Evolutionary conservation across 306 rosid genomes (phyloP), one percentile per base, ranked within the genome.

Genomic region (Begonia peltatifolia): DNA sequence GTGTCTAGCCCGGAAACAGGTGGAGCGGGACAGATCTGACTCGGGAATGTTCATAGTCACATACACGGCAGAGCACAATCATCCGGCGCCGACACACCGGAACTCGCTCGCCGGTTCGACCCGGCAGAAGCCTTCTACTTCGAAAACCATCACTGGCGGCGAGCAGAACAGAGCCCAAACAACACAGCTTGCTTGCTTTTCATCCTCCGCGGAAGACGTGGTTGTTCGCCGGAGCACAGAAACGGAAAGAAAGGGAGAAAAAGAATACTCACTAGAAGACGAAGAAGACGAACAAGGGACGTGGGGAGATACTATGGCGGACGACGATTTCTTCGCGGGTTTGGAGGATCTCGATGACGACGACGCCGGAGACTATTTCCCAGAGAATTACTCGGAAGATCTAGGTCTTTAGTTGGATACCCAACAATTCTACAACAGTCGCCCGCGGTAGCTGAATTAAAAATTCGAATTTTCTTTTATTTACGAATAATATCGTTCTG

Each of bases 31-130:
- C 78, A 77, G 85, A 75, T 68, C 93, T 55, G 88, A 86, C 74
- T 85, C 95, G 59, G 71, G 75, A 63, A 82, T 86, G 83, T 86
- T 82, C 78, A 75, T 82, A 25, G 93, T 86, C 8, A 86, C 95
- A 7, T 86, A 82, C 61, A 86, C 93, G n/a, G 81, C 80, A 11
- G 95, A 86, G 71, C 95, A 86, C 82, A 86, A 82, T 68, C 95
- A 86, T 67, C 84, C 86, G 12, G 88, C 93, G 25, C 95, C 95
- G 0, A 82, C 95, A 23, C 95, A 86, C 63, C 65, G 87, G 55
- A 86, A 86, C 75, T 86, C 95, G 6, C 95, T 86, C 7, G 95
- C 95, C 41, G 95, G 95, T 2, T 86, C 95, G 60, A 79, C 93
- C 2, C 76, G 95, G 10, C 86, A 82, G 71, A 86, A 86, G 75